phyloP scores from a whole-genome alignment of 1,284 basidiomycete genomes.

The Sanguinoderma infundibulare region DNA sequence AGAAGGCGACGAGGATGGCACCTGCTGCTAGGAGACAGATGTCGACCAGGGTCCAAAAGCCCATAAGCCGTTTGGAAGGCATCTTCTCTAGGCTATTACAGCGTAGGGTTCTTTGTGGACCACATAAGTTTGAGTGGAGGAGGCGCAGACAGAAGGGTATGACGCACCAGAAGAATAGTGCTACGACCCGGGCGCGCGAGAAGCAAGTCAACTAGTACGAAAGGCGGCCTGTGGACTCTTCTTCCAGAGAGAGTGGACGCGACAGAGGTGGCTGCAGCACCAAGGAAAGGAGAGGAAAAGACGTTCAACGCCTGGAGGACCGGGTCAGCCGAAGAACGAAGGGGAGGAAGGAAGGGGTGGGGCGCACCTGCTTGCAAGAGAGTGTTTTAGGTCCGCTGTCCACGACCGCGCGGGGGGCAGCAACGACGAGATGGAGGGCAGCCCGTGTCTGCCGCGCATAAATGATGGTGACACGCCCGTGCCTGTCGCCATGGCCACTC shows the following conservation, averaged over 20 bases:
- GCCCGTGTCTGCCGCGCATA: conserved; percentile 16
- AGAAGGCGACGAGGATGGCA: conserved; percentile 63
- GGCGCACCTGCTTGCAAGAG: conserved; percentile 21
- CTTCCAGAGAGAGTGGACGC: conserved; percentile 41
- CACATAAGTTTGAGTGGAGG: background rate
- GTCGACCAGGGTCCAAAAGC: conserved; percentile 73
- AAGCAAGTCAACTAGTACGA: conserved; percentile 29
- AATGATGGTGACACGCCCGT: conserved; percentile 23
- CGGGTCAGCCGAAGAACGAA: conserved; percentile 40
- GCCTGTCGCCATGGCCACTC: conserved; percentile 35
- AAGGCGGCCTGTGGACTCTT: conserved; percentile 30
- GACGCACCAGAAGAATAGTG: conserved; percentile 20
- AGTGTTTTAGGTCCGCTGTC: conserved; percentile 27
- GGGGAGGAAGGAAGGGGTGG: conserved; percentile 24
- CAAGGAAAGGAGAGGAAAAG: conserved; percentile 35
- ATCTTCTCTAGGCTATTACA: conserved; percentile 45
- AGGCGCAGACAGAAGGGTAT: background rate
- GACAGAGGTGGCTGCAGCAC: conserved; percentile 41
- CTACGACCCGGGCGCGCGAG: conserved; percentile 26
- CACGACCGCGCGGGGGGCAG: conserved; percentile 4
- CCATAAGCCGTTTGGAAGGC: conserved; percentile 73
- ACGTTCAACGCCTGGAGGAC: conserved; percentile 64
- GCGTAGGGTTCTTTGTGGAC: conserved; percentile 15
- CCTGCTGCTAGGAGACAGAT: conserved; percentile 72
- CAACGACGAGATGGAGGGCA: conserved; percentile 1